A percentile compares a stretch with the other conserved stretches of the same genome.
Evolutionary conservation across 2,329 filamentous ascomycete species (phyloP).

Genomic region (Periconia sp.): DNA sequence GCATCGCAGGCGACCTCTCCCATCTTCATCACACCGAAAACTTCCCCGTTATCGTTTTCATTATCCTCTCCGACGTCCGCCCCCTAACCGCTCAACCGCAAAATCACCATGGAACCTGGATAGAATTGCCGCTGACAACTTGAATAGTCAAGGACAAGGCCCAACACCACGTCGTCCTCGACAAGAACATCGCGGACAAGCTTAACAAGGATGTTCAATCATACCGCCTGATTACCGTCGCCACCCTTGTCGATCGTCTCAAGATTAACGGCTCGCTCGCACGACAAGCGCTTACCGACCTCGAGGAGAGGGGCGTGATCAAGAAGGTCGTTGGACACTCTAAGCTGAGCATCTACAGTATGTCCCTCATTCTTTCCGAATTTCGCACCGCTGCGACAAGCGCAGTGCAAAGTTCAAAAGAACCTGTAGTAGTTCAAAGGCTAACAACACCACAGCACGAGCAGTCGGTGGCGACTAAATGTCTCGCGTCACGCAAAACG

Average conservation of each 20-base stretch:
- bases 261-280: slow-evolving; percentile 99
- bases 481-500: slow-evolving; percentile 9
- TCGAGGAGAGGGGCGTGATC: slow-evolving; percentile 98
- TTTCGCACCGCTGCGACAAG: too few relatives aligned
- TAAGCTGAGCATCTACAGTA: slow-evolving; percentile 98
- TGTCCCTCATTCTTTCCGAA: slow-evolving; percentile 38
- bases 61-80: background rate
- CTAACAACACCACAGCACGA: slow-evolving; percentile 35
- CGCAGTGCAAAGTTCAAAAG: too few relatives aligned
- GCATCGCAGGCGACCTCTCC: background rate
- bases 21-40: background rate
- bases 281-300: slow-evolving; percentile 82
- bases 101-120: background rate
- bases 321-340: slow-evolving; percentile 96
- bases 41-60: background rate
- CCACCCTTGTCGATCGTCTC: slow-evolving; percentile 97
- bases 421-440: background rate
- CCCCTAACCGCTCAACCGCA: background rate
- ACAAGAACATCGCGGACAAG: slow-evolving; percentile 96
- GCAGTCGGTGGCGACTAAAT: slow-evolving; percentile 43
- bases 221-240: slow-evolving; percentile 98
- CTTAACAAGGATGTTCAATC: slow-evolving; percentile 99
- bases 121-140: slow-evolving; percentile 26
- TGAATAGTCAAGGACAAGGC: slow-evolving; percentile 99
- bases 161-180: slow-evolving; percentile 97